Evolutionary conservation across 2,329 filamentous ascomycete genomes (phyloP), one percentile per base, ranked within the genome.

Genomic region (Tolypocladium guangdongense): DNA sequence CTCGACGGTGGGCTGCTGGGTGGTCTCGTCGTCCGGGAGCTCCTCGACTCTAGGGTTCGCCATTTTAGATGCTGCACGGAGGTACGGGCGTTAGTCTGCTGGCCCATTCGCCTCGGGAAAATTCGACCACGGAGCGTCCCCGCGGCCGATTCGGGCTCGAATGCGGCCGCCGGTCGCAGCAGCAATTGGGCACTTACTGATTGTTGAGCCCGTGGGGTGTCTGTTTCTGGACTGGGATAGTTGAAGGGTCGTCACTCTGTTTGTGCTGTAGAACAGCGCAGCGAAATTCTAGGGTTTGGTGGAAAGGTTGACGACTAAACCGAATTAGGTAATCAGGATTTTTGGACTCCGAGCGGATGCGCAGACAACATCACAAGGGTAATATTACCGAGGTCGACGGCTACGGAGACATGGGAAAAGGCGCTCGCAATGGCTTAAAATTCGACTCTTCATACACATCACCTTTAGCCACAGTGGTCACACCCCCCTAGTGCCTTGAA

Each of bases 21-120:
- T 24, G 41, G 41, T 81, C 78, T 89, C 86, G 68, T 91, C 90
- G 71, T 97, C 93, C 66, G 89, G 87, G 68, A 99, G 84, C 79
- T 99, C 93, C 82, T 99, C 92, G 76, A 97, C 86, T 76, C 92
- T 88, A 74, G 92, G 89, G 81, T 96, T 95, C 73, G 93, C 87
- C 93, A 99, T 99, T 74, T 75, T 88, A 71, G 67, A 49, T 56
- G 55, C 58, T 59, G 50, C 16, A 20, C 36, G 27, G 33, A 49
- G 39, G 46, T 33, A 38, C 30, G 24, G 51, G 11, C 50, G 36
- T 53, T 54, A 57, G 55, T 50, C 48, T 38, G 30, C 47, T n/a
- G 36, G 22, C 46, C 24, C 47, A 18, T 8, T 33, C 36, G 22
- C 27, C 8, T 47, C 22, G 37, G 35, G 52, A 53, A 45, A 52